phyloP scores from a whole-genome alignment of 1,139 yeast species.

The Lodderomyces beijingensis region DNA sequence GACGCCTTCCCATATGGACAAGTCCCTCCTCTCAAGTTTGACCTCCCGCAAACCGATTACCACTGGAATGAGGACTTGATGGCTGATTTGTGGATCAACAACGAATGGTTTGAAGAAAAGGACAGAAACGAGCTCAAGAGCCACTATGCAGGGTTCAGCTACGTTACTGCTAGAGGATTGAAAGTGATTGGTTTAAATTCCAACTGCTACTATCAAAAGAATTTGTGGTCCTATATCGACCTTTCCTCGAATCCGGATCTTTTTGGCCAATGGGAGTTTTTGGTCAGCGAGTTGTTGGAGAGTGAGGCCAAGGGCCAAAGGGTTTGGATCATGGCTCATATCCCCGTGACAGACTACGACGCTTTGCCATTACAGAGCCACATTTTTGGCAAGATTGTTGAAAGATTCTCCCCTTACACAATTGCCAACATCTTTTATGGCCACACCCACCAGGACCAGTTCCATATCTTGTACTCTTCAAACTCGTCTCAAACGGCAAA shows the following conservation, averaged over 20 bases:
- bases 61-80: slow-evolving; percentile 38
- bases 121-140: slow-evolving; percentile 29
- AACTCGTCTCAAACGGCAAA: slow-evolving; percentile 17
- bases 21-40: slow-evolving; percentile 45
- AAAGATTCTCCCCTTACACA: slow-evolving; percentile 29
- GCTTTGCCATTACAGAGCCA: slow-evolving; percentile 25
- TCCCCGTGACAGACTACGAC: slow-evolving; percentile 20
- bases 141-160: slow-evolving; percentile 22
- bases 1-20: slow-evolving; percentile 74
- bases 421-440: slow-evolving; percentile 33
- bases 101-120: slow-evolving; percentile 36
- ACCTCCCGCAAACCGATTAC: slow-evolving; percentile 25
- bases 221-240: slow-evolving; percentile 22
- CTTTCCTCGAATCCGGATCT: slow-evolving; percentile 20
- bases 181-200: slow-evolving; percentile 30
- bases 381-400: slow-evolving; percentile 23
- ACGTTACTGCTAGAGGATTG: slow-evolving; percentile 22
- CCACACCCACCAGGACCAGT: slow-evolving; percentile 22
- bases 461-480: slow-evolving; percentile 21
- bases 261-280: slow-evolving; percentile 27
- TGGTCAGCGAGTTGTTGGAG: slow-evolving; percentile 25
- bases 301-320: slow-evolving; percentile 26
- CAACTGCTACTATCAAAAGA: slow-evolving; percentile 26
- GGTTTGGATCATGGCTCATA: slow-evolving; percentile 31
- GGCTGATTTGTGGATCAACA: slow-evolving; percentile 25